Base-by-base conservation (phyloP, 345 rosid species). In the Hibiscus mutabilis region DNA sequence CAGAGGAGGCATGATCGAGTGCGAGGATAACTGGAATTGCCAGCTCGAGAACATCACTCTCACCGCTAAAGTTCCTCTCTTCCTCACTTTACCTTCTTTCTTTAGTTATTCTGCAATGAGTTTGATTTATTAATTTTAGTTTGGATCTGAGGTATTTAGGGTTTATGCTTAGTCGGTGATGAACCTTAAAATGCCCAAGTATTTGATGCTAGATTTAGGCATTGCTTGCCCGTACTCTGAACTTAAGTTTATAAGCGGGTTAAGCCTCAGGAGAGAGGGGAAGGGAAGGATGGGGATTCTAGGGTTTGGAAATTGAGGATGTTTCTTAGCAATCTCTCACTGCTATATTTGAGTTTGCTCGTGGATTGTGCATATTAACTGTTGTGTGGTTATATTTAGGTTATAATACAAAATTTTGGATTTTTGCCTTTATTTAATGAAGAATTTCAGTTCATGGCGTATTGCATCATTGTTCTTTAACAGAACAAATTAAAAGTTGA, bases 21-120 rank as follows among this genome's bases (percentile, higher is more conserved):
- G 97, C 74, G 97, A 91, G 76, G 97, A 91, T 71, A 91, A 91
- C 88, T 91, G 97, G 97, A 91, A 91, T 77, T 88, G 94, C 70
- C 94, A 91, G 80, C 97, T 91, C 74, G 93, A 91, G 81, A 87
- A 69, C 70, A 88, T 91, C 74, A 91, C 94, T 25, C 88, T 74
- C 82, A 91, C 94, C 22, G 92, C 97, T 40, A 83, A 83, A 89
- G 97, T 82, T 76, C 68, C 13, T 2, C 7, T 29, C 31, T 53
- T 47, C 57, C 18, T 12, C 25, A 21, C 4, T 12, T 46, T n/a
- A 0, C 0, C 7, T 15, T 16, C 0, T 27, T 46, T 2, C 24
- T 60, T 52, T 69, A 47, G 13, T 19, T 57, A 14, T 49, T 57
- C n/a, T 0, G 2, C 22, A 40, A 24, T 14, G 69, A 14, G 37